Conservation (phyloP, 2,329 filamentous ascomycete species). For the Ascochyta clinopodiicola region DNA sequence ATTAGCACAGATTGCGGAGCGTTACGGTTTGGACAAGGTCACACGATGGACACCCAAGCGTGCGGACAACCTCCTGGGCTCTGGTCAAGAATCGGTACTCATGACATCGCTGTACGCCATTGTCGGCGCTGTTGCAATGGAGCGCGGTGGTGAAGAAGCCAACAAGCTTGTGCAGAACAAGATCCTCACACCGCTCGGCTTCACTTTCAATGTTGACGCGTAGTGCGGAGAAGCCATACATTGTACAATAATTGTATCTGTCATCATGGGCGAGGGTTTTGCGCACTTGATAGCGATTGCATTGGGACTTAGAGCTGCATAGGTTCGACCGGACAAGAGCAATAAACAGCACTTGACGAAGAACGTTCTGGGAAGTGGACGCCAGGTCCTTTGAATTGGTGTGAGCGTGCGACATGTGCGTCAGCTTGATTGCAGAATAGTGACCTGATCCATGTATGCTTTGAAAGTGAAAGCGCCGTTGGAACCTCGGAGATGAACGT, state of each 20-base stretch:
- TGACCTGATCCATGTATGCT: conserved; percentile 2
- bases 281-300: conserved; percentile 19
- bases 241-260: conserved; percentile 19
- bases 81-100: conserved; percentile 77
- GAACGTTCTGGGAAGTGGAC: neutral
- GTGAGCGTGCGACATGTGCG: too few relatives aligned
- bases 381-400: neutral
- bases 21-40: conserved; percentile 75
- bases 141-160: conserved; percentile 81
- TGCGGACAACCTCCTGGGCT: conserved; percentile 71
- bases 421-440: neutral
- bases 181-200: conserved; percentile 64
- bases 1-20: conserved; percentile 70
- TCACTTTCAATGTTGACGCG: conserved; percentile 29
- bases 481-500: conserved; percentile 9
- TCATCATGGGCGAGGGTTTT: conserved; percentile 16
- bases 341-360: conserved; percentile 13
- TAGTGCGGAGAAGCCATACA: conserved; percentile 6
- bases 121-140: conserved; percentile 85
- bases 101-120: conserved; percentile 83
- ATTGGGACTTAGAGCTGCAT: conserved; percentile 15
- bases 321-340: conserved; percentile 10
- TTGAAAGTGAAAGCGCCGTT: neutral
- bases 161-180: conserved; percentile 76
- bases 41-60: conserved; percentile 87